Conservation (phyloP, 2,329 filamentous ascomycete species). For the Colletotrichum sp. region DNA sequence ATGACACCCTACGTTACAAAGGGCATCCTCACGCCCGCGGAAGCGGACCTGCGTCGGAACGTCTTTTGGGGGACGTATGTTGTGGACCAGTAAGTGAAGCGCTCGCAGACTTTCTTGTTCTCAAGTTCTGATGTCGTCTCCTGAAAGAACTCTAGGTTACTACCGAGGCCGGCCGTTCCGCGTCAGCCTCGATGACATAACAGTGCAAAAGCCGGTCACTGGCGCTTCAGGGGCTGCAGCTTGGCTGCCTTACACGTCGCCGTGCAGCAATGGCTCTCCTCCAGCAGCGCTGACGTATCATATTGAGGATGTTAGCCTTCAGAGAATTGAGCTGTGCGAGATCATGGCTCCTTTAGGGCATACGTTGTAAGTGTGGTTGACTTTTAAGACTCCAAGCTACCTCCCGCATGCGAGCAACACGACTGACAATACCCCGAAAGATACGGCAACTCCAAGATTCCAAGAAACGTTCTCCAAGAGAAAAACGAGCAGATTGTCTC, state of each 20-base stretch:
- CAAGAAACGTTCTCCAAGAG: constrained; percentile 17
- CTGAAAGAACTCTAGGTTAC: constrained; percentile 28
- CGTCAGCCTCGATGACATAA: constrained; percentile 30
- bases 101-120: neutral
- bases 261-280: neutral
- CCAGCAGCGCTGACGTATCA: neutral
- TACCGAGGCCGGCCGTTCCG: constrained; percentile 30
- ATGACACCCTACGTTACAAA: constrained; percentile 27
- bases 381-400: neutral
- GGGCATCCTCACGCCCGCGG: constrained; percentile 25
- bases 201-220: constrained; percentile 22
- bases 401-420: neutral
- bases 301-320: neutral
- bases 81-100: constrained; percentile 29
- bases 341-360: constrained; percentile 28
- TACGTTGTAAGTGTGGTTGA: constrained; percentile 22
- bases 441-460: constrained; percentile 25
- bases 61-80: constrained; percentile 36
- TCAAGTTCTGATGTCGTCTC: neutral
- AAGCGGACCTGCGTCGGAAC: constrained; percentile 29
- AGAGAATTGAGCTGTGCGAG: constrained; percentile 17
- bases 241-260: neutral
- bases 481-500: constrained; percentile 19
- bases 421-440: neutral
- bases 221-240: neutral